Evolutionary conservation across 2,329 filamentous ascomycete species (phyloP), one percentile per base, ranked within the genome.

Genomic region (Alternaria triticimaculans): DNA sequence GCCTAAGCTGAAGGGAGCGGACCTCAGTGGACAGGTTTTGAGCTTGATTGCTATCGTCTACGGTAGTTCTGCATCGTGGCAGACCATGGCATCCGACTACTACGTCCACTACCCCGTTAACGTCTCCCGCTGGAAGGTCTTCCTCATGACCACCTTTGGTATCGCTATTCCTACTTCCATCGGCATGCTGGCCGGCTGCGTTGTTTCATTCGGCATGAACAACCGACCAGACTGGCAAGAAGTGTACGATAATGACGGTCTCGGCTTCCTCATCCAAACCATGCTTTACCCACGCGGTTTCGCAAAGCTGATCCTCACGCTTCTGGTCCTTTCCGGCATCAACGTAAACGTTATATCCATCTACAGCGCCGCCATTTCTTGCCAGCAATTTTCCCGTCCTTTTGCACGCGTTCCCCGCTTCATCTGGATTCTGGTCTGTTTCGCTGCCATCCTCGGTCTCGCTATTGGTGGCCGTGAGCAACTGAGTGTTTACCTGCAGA

Each of bases 341-440:
- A 82, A 81, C 62, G 82, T 82, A 66, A 83, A 83, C 71, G 82
- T 82, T 66, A 82, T 82, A 1, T 83, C 82, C 70, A 82, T 83
- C 77, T 93, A 85, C 73, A 80, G 76, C 53, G 80, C 80, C 18
- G 82, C 82, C 3, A 76, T 85, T 12, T 80, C 80, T 20, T 80
- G 83, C 65, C 82, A 84, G 74, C 80, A 84, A 68, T 82, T 86
- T 67, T 80, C 82, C 25, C 80, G 82, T 57, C 81, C 81, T 25
- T 81, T 82, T 41, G 82, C 84, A n/a, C 84, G 83, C 15, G 83
- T 87, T 44, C 87, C 84, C 25, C 84, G 83, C 49, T 82, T 84
- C 65, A 76, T 84, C 66, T 85, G 83, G 83, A 82, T 81, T 6
- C 58, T 84, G 30, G 41, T 82, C 4, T 81, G 81, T 66, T 82